A percentile compares a stretch with the other conserved stretches of the same genome.
phyloP scores from a whole-genome alignment of 2,329 filamentous ascomycete genomes.

The Trichocomaceae sp. region DNA sequence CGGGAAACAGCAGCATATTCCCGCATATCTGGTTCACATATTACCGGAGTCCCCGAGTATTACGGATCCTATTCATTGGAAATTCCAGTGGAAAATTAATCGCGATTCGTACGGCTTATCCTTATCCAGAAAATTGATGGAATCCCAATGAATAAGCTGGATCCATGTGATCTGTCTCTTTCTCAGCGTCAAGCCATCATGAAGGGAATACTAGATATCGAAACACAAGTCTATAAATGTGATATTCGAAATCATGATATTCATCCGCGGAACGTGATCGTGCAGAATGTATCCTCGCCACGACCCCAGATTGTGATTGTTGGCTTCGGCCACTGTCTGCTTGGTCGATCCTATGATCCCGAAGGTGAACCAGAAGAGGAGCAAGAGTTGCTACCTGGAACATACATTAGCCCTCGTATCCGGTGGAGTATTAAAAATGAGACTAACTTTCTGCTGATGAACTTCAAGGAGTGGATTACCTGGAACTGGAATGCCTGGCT shows the following conservation, averaged over 20 bases:
- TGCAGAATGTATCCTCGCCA: neutral
- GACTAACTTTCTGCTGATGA: neutral
- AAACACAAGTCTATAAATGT: conserved; percentile 12
- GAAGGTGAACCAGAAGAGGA: neutral
- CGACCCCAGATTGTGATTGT: conserved; percentile 1
- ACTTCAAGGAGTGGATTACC: conserved; percentile 14
- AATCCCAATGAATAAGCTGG: conserved; percentile 8
- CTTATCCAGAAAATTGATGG: conserved; percentile 13
- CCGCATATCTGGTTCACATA: neutral
- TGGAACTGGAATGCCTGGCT: conserved; percentile 15
- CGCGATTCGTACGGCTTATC: conserved; percentile 15
- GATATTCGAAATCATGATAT: conserved; percentile 13
- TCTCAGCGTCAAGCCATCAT: conserved; percentile 12
- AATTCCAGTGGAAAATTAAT: conserved; percentile 1
- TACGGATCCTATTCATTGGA: conserved; percentile 3
- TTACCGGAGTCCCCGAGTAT: neutral
- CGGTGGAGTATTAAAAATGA: neutral
- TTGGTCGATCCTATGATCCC: neutral
- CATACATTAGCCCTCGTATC: conserved; percentile 6
- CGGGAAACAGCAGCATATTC: neutral
- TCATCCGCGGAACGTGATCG: conserved; percentile 14
- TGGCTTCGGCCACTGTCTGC: conserved; percentile 6
- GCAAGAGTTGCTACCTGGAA: conserved; percentile 6
- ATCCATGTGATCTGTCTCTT: conserved; percentile 8
- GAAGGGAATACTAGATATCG: conserved; percentile 13